Base-by-base conservation (phyloP, 2,329 filamentous ascomycete genomes). In the Dichotomopilus funicola region DNA sequence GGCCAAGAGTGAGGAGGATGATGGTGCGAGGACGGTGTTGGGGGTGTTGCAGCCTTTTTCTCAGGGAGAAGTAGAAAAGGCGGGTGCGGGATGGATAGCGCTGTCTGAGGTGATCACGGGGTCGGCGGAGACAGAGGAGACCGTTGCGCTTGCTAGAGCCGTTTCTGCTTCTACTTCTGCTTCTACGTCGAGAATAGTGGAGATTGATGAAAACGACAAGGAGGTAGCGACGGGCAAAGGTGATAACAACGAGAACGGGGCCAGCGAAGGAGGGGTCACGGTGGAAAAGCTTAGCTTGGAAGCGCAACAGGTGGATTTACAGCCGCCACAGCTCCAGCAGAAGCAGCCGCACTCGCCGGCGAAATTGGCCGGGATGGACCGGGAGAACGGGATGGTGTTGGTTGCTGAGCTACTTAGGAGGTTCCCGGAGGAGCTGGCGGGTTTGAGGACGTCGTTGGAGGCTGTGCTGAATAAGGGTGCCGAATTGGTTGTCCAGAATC, bases 381-480 rank as follows among this genome's bases (percentile, higher is more conserved):
- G 81, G 7, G 82, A 85, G 66, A 86, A 86, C 58, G 80, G 75
- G 0, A 68, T 86, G 27, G 79, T 86, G 0, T 66, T 86, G 55
- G 73, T 83, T 3, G 75, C 75, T 1, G 78, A 84, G 66, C 62
- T 86, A 52, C 62, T 83, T 42, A 75, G 73, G 62, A 73, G 71
- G 45, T 70, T 72, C 13, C 69, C 72, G 0, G 66, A 69, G 1
- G 69, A 72, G 6, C 63, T 82, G 60, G 13, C 66, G 74, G 1
- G 61, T 71, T 1, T 65, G 34, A 66, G 67, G 46, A 66, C 62
- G 11, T 64, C 73, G n/a, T 73, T 84, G 56, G 73, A 76, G 55
- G 71, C 73, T 50, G 65, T 83, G 41, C 63, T 85, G 44, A 73
- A 69, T 53, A 71, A 76, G 41, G 82, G 82, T 0, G 76, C 77